phyloP scores from a whole-genome alignment of 495 filamentous ascomycete species.

The Xylaria intraflava region DNA sequence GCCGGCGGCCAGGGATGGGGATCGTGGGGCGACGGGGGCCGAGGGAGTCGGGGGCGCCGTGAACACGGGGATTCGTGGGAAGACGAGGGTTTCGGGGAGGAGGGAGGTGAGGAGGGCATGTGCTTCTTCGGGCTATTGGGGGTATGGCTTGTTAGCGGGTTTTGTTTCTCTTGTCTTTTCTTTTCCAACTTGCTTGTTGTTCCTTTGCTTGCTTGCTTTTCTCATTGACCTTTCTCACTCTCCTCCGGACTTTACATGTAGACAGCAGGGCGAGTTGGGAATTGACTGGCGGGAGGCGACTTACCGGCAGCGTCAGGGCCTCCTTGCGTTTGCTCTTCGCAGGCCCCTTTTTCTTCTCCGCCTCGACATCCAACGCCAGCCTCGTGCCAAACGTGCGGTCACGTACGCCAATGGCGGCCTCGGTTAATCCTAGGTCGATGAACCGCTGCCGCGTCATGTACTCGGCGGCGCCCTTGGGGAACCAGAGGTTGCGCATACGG shows the following conservation, averaged over 20 bases:
- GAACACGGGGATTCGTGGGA: constrained; percentile 59
- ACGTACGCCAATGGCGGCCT: constrained; percentile 35
- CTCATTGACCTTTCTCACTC: not conserved
- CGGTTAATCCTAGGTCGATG: constrained; percentile 32
- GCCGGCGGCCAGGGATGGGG: constrained; percentile 19
- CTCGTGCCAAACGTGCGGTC: constrained; percentile 30
- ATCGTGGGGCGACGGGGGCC: constrained; percentile 7
- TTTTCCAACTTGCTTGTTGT: not conserved
- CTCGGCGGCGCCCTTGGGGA: constrained; percentile 35
- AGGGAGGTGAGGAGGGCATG: constrained; percentile 83
- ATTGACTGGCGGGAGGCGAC: not conserved
- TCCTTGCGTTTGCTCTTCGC: constrained; percentile 18
- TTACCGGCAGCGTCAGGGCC: constrained; percentile 14
- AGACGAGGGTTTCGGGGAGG: constrained; percentile 82
- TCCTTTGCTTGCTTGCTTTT: not conserved
- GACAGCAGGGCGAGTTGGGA: not conserved
- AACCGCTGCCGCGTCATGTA: constrained; percentile 41
- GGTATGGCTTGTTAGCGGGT: not conserved
- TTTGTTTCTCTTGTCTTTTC: not conserved
- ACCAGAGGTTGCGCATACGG: constrained; percentile 46
- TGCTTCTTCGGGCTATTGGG: constrained; percentile 19
- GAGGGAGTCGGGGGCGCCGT: constrained; percentile 3
- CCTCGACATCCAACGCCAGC: not conserved
- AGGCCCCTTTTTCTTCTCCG: not conserved
- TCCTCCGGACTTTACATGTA: no score